Percentiles rank a stretch among this genome's conserved stretches.
phyloP scores from a whole-genome alignment of 2,329 filamentous ascomycete species.

The Coleophoma eucalyptorum region DNA sequence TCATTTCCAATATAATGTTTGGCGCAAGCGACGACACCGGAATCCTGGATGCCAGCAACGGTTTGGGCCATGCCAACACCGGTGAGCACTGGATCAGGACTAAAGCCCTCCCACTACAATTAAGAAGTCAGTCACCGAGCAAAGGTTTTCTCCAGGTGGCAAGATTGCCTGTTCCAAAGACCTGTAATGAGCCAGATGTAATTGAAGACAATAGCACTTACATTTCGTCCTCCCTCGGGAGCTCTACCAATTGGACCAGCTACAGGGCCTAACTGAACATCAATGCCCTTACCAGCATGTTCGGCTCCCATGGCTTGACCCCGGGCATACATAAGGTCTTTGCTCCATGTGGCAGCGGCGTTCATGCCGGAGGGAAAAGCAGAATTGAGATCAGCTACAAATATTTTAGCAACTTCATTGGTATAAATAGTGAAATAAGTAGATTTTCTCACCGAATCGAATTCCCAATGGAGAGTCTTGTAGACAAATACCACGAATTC shows the following conservation, averaged over 20 bases:
- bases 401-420: neutral
- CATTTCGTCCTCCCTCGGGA: slow-evolving; percentile 66
- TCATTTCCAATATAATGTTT: slow-evolving; percentile 71
- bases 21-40: slow-evolving; percentile 77
- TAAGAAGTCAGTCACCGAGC: too few relatives aligned
- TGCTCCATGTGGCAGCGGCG: slow-evolving; percentile 71
- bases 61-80: slow-evolving; percentile 69
- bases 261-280: slow-evolving; percentile 72
- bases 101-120: slow-evolving; percentile 53
- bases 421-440: too few relatives aligned
- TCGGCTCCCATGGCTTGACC: slow-evolving; percentile 68
- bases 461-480: slow-evolving; percentile 28
- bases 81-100: slow-evolving; percentile 72
- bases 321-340: slow-evolving; percentile 64
- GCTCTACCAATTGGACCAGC: slow-evolving; percentile 63
- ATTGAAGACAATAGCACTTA: too few relatives aligned
- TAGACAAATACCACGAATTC: slow-evolving; percentile 25
- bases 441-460: slow-evolving; percentile 32
- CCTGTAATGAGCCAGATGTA: too few relatives aligned
- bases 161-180: too few relatives aligned
- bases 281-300: slow-evolving; percentile 68
- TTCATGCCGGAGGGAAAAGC: slow-evolving; percentile 77
- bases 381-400: slow-evolving; percentile 62
- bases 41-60: slow-evolving; percentile 75
- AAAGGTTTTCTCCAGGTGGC: too few relatives aligned